Base-by-base conservation (phyloP, 2,329 filamentous ascomycete genomes). In the Colletotrichum costaricense region DNA sequence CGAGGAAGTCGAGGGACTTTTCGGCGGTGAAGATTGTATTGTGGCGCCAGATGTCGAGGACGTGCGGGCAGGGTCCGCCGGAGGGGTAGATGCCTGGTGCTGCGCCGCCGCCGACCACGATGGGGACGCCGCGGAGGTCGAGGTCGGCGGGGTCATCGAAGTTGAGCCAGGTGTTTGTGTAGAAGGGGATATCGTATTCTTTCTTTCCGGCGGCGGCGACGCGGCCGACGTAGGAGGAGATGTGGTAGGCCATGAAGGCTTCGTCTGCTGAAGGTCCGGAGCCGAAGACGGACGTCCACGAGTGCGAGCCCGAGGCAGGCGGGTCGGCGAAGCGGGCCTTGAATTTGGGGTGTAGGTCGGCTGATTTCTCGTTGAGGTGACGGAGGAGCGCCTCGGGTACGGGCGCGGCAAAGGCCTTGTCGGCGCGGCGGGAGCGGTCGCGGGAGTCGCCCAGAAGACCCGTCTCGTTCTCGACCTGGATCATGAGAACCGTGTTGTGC, bases 401-500 rank as follows among this genome's bases (percentile, higher is more conserved):
- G 0, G 80, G 78, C 11, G 82, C 65, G 1, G 74, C 69, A 75
- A 88, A 89, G 0, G 76, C 81, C 62, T 81, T 77, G 22, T 88
- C 80, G 2, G 86, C 87, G 6, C 77, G 76, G 1, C 76, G 76
- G 3, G 82, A 85, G 3, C 84, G 80, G 75, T 89, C 88, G 26
- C 87, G 81, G 8, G 84, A 88, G 75, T 89, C 88, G 0, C 87
- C 87, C 0, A 89, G 79, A 0, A 89, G 72, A 0, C 88, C 88
- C 0, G 82, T 83, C 78, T 90, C 88, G 55, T 90, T 90, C 77
- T 90, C 86, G n/a, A 90, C 87, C 74, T 90, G 88, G 0, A 89
- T 83, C 88, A 89, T 89, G 2, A 90, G 74, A 0, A 90, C 87
- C 0, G 87, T 90, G 3, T 80, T 82, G 56, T 89, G 81, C 12